These are phyloP conservation scores for Gloeophyllum trabeum DNA, from an alignment of 768 basidiomycete genomes.

Conservation along the genomic window DNA sequence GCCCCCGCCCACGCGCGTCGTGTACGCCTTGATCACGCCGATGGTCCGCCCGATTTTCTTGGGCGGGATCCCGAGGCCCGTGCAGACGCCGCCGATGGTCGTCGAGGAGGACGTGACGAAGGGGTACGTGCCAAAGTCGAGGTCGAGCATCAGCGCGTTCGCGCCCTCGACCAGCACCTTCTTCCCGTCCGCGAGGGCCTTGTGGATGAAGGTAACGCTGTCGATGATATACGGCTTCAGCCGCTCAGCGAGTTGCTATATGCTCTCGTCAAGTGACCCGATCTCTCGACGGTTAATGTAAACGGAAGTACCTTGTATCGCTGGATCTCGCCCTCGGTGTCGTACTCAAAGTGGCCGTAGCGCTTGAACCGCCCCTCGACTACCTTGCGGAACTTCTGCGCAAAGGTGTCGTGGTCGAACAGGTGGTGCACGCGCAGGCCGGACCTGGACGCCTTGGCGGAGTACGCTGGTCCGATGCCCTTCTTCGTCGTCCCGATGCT, in stretches of 20 bases:
- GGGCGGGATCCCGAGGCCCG: slow-evolving; percentile 95
- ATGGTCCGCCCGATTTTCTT: slow-evolving; percentile 76
- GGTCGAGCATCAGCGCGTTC: slow-evolving; percentile 96
- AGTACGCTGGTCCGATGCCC: slow-evolving; percentile 98
- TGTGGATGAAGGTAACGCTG: slow-evolving; percentile 76
- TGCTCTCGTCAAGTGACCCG: neutral
- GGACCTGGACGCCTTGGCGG: slow-evolving; percentile 92
- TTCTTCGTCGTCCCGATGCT: slow-evolving; percentile 98
- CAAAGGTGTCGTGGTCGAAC: slow-evolving; percentile 78
- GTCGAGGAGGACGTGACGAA: slow-evolving; percentile 95
- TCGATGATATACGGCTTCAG: slow-evolving; percentile 85
- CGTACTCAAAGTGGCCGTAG: slow-evolving; percentile 96
- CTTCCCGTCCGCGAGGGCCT: slow-evolving; percentile 66
- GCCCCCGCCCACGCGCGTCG: slow-evolving; percentile 95
- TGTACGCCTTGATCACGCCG: slow-evolving; percentile 97
- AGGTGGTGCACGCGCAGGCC: slow-evolving; percentile 95
- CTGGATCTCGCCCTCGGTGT: slow-evolving; percentile 91
- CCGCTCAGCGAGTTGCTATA: slow-evolving; percentile 70
- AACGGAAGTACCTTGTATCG: slow-evolving; percentile 66
- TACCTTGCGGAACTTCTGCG: slow-evolving; percentile 84
- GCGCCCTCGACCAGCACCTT: slow-evolving; percentile 91
- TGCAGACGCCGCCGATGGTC: slow-evolving; percentile 90
- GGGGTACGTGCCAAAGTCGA: slow-evolving; percentile 97
- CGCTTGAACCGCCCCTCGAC: slow-evolving; percentile 98
- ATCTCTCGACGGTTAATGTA: neutral